A percentile compares a stretch with the other conserved stretches of the same genome.
Conservation (phyloP, 164 flowering plant species). For the Macadamia tetraphylla region DNA sequence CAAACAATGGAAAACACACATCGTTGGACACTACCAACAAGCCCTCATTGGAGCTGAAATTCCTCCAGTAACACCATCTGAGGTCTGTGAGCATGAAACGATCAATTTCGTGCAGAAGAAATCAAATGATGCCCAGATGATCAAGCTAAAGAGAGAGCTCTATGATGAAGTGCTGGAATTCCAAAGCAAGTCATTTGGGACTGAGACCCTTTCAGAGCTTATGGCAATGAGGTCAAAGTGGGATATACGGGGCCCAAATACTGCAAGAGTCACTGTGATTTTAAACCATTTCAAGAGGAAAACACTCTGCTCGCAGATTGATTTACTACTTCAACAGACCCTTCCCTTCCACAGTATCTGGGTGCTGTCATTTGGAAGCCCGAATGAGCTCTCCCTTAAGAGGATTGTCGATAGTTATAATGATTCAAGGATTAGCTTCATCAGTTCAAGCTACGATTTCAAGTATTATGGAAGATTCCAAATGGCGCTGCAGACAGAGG, state of each 20-base stretch:
- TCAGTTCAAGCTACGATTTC: constrained; percentile 85
- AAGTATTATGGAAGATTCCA: constrained; percentile 98
- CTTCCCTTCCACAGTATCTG: constrained; percentile 84
- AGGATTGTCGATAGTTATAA: constrained; percentile 83
- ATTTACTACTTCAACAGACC: constrained; percentile 78
- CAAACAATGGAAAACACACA: constrained; percentile 66
- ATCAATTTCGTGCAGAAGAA: constrained; percentile 90
- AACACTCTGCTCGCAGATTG: constrained; percentile 89
- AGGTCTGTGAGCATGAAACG: constrained; percentile 78
- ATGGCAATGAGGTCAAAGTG: constrained; percentile 83
- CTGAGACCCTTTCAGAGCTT: constrained; percentile 67
- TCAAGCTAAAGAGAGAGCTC: constrained; percentile 77
- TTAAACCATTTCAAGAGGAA: constrained; percentile 94
- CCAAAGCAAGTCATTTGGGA: constrained; percentile 55
- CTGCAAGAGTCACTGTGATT: constrained; percentile 74
- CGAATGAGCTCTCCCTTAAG: constrained; percentile 62
- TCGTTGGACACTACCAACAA: constrained; percentile 41
- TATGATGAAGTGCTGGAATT: constrained; percentile 67
- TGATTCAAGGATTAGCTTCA: constrained; percentile 76
- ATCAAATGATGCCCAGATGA: constrained; percentile 75
- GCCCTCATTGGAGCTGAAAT: constrained; percentile 25
- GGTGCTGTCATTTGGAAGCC: constrained; percentile 94
- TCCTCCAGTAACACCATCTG: constrained; percentile 28
- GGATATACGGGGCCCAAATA: constrained; percentile 47
- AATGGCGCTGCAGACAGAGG: constrained; percentile 90